These are phyloP conservation scores for Epichloe gansuensis DNA, from an alignment of 2,329 filamentous ascomycete species.

Conservation along the genomic window DNA sequence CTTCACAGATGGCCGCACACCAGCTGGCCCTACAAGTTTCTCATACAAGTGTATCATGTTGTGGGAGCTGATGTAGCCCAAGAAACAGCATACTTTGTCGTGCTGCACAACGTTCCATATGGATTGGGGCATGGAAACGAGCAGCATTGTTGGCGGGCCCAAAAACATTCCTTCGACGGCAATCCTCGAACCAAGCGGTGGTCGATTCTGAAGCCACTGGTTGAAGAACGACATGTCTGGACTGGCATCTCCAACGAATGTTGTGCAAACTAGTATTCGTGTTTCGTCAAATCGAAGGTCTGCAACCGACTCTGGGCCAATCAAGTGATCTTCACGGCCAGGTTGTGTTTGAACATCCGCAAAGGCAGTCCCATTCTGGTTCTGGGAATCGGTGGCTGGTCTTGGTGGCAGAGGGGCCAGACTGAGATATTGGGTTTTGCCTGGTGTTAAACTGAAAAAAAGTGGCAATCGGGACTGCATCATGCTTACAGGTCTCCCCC, in stretches of 20 bases:
- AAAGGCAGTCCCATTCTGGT: slow-evolving; percentile 17
- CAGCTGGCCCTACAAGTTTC: slow-evolving; percentile 36
- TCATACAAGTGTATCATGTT: slow-evolving; percentile 55
- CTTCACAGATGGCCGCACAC: slow-evolving; percentile 33
- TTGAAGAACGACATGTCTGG: slow-evolving; percentile 54
- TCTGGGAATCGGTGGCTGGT: slow-evolving; percentile 15
- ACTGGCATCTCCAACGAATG: slow-evolving; percentile 52
- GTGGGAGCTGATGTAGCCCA: slow-evolving; percentile 53
- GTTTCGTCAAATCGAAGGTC: slow-evolving; percentile 49
- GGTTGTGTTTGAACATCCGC: slow-evolving; percentile 12
- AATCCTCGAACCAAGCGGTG: slow-evolving; percentile 43
- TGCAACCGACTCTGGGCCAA: slow-evolving; percentile 34
- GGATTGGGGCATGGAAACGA: slow-evolving; percentile 52
- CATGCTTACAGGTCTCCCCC: slow-evolving; percentile 32
- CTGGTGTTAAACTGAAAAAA: slow-evolving; percentile 42
- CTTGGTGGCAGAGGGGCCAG: slow-evolving; percentile 33
- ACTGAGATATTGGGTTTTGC: slow-evolving; percentile 39
- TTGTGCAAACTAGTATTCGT: slow-evolving; percentile 53
- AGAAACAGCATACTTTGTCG: slow-evolving; percentile 52
- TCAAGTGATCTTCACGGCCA: slow-evolving; percentile 25
- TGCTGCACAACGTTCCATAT: slow-evolving; percentile 53
- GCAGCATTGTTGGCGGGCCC: slow-evolving; percentile 50
- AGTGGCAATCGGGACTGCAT: slow-evolving; percentile 31
- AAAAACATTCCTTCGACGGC: slow-evolving; percentile 56
- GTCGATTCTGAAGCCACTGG: slow-evolving; percentile 50